These are phyloP conservation scores for Paraconiothyrium brasiliense DNA, from an alignment of 2,329 filamentous ascomycete species.

Conservation along the genomic window DNA sequence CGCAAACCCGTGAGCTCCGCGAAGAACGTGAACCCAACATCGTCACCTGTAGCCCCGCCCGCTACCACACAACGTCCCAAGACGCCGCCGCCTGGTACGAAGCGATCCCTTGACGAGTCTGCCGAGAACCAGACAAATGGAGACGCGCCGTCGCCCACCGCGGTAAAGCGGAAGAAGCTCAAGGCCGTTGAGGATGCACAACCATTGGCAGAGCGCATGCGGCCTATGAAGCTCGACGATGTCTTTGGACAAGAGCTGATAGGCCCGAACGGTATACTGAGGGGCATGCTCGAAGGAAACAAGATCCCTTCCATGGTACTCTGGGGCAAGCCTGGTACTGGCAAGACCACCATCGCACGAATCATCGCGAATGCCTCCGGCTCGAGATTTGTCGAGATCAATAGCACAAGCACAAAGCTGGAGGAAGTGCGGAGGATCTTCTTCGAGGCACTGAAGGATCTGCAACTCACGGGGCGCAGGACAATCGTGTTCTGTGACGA, in stretches of 20 bases:
- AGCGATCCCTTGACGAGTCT: constrained; percentile 35
- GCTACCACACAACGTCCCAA: constrained; percentile 28
- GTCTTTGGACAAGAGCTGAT: constrained; percentile 93
- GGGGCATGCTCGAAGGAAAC: constrained; percentile 85
- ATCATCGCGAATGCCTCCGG: constrained; percentile 86
- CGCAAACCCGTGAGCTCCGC: constrained; percentile 45
- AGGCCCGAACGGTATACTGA: constrained; percentile 81
- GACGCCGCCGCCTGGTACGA: constrained; percentile 39
- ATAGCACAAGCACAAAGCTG: constrained; percentile 88
- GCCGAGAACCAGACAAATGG: constrained; percentile 28
- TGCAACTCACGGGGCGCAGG: constrained; percentile 81
- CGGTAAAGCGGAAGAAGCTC: constrained; percentile 66
- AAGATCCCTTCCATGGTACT: constrained; percentile 94
- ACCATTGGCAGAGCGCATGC: constrained; percentile 93
- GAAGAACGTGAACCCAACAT: constrained; percentile 32
- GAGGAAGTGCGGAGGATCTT: constrained; percentile 94
- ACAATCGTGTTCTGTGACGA: constrained; percentile 99
- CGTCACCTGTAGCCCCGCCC: constrained; percentile 30
- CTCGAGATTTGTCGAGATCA: constrained; percentile 92
- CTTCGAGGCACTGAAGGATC: constrained; percentile 80
- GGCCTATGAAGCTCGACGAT: constrained; percentile 82
- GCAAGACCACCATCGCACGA: constrained; percentile 91
- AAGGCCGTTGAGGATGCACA: constrained; percentile 73
- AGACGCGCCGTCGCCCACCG: constrained; percentile 50
- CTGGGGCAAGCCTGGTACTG: constrained; percentile 84